Percentiles rank a stretch among this genome's conserved stretches.
These are phyloP conservation scores for Schwanniomyces pseudopolymorphus DNA, from an alignment of 805 yeast genomes.

Conservation along the genomic window DNA sequence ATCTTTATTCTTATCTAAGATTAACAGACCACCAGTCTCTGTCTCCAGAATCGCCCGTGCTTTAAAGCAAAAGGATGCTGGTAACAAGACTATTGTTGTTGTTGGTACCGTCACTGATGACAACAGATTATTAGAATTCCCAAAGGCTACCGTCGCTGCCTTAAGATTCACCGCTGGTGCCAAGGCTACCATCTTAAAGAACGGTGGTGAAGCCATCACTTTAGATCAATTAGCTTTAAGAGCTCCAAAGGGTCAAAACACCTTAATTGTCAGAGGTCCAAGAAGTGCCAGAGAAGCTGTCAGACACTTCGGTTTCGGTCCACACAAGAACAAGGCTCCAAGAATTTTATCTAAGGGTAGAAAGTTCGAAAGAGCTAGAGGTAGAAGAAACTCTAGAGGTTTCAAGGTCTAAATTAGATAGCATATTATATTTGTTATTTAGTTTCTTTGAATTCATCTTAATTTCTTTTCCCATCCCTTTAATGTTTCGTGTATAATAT, in stretches of 20 bases:
- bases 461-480: constrained; percentile 6
- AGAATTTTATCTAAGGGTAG: constrained; percentile 96
- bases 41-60: constrained; percentile 87
- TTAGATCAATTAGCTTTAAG: constrained; percentile 98
- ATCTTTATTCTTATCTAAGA: constrained; percentile 94
- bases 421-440: constrained; percentile 3
- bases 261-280: constrained; percentile 97
- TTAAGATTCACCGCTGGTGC: constrained; percentile 99
- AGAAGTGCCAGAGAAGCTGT: constrained; percentile 99
- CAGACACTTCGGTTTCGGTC: constrained; percentile 99
- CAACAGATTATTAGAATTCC: constrained; percentile 88
- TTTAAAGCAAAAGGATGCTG: constrained; percentile 77
- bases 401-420: constrained; percentile 87
- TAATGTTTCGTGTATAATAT: constrained; percentile 12
- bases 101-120: constrained; percentile 99
- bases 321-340: constrained; percentile 99
- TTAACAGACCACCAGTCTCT: constrained; percentile 99
- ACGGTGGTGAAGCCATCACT: constrained; percentile 99
- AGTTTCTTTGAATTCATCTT: constrained; percentile 3
- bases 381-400: constrained; percentile 99
- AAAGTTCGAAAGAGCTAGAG: constrained; percentile 99
- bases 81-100: constrained; percentile 91
- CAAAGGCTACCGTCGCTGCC: constrained; percentile 98
- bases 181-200: constrained; percentile 93
- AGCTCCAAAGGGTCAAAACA: constrained; percentile 99